These are phyloP conservation scores for Nakataea oryzae DNA, from an alignment of 2,329 filamentous ascomycete genomes.

Conservation along the genomic window DNA sequence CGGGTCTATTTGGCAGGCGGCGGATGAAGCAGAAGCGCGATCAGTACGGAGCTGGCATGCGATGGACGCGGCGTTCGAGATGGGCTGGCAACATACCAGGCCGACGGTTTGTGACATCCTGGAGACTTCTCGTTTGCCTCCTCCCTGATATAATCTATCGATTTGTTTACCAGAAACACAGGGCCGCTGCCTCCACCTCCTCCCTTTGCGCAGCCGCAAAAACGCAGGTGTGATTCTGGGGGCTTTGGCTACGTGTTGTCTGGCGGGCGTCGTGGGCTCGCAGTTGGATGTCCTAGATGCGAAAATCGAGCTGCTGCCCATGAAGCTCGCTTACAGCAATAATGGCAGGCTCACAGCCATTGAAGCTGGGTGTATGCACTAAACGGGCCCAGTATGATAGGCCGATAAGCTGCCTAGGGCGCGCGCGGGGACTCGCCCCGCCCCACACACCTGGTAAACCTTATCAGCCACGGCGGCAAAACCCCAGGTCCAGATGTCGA, in stretches of 20 bases:
- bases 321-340: neutral
- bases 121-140: slow-evolving; percentile 10
- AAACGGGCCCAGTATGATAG: neutral
- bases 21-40: neutral
- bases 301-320: neutral
- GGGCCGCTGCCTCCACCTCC: neutral
- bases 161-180: neutral
- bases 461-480: neutral
- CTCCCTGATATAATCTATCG: neutral
- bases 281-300: neutral
- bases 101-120: slow-evolving; percentile 73
- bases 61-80: too few relatives aligned
- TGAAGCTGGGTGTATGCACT: neutral
- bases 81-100: slow-evolving; percentile 41
- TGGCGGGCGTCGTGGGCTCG: neutral
- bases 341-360: neutral
- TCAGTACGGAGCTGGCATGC: neutral
- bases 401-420: neutral
- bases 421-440: neutral
- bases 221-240: neutral
- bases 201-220: neutral
- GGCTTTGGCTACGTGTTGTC: neutral
- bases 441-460: neutral
- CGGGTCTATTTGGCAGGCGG: slow-evolving; percentile 53
- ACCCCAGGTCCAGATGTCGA: neutral